Evolutionary conservation across 1,284 basidiomycete genomes (phyloP), one percentile per base, ranked within the genome.

Genomic region (Ganoderma boninense): DNA sequence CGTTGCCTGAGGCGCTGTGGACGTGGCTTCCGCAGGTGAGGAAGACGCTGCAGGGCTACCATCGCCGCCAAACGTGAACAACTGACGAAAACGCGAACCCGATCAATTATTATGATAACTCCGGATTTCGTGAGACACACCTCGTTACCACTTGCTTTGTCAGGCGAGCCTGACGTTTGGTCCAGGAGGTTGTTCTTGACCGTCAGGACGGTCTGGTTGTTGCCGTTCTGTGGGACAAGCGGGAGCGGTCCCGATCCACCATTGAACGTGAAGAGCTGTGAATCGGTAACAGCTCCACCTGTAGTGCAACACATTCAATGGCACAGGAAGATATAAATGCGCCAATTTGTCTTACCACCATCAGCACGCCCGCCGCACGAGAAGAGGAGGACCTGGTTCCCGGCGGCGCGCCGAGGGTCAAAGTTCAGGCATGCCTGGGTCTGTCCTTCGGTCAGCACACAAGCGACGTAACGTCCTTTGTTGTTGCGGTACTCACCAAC

Each of bases 311-410:
- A 11, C 3, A 18, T 5, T 64, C 11, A 32, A 32, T n/a, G 46
- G 23, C 16, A n/a, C 62, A 4, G 5, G 7, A 10, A 16, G 26
- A 10, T 44, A 32, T 20, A 2, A 14, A 29, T 42, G 62, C 4
- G 8, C 18, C n/a, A 62, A 6, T 43, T 29, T 40, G 8, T 7
- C 62, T 52, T 64, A 64, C 62, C 56, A 40, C 67, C 67, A 57
- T 68, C 67, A 1, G 67, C 67, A 16, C 67, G 67, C 8, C 67
- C 67, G 59, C 67, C 67, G 62, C 67, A 68, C 1, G 67, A 68
- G 67, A 68, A 68, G 20, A 52, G 38, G 44, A 64, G n/a, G 42
- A 64, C 67, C 46, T 59, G 52, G 67, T 68, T 56, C 3, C 66
- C 67, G 23, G 67, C 62, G 3, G 67, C 63, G 56, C 67, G 67